These are phyloP conservation scores for Brasilioporus rufonigricans DNA, from an alignment of 768 basidiomycete species.

Conservation along the genomic window DNA sequence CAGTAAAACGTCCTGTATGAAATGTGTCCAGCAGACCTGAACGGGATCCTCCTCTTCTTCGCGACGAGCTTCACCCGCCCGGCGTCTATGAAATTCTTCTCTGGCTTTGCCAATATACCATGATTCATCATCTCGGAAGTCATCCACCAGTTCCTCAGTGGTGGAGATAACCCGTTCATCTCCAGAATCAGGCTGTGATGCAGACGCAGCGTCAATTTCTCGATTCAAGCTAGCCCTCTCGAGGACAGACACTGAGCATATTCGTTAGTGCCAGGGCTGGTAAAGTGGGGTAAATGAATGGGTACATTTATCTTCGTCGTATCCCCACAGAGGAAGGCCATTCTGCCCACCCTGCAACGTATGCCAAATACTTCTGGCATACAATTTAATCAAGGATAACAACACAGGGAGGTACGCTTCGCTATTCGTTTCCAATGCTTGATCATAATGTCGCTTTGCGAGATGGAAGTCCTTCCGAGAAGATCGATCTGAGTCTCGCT, in stretches of 20 bases:
- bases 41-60: slow-evolving; percentile 71
- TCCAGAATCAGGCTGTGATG: neutral
- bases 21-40: slow-evolving; percentile 45
- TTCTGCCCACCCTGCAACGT: slow-evolving; percentile 69
- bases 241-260: slow-evolving; percentile 19
- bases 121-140: slow-evolving; percentile 49
- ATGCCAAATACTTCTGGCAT: slow-evolving; percentile 82
- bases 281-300: neutral
- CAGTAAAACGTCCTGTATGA: neutral
- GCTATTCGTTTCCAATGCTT: slow-evolving; percentile 79
- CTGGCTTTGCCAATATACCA: slow-evolving; percentile 85
- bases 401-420: slow-evolving; percentile 90
- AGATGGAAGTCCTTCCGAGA: slow-evolving; percentile 82
- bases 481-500: neutral
- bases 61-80: slow-evolving; percentile 38
- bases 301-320: slow-evolving; percentile 47
- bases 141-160: slow-evolving; percentile 29
- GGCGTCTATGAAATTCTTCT: slow-evolving; percentile 69
- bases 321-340: slow-evolving; percentile 65
- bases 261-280: slow-evolving; percentile 6
- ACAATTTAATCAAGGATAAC: slow-evolving; percentile 78
- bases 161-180: slow-evolving; percentile 8
- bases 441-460: slow-evolving; percentile 94
- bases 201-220: slow-evolving; percentile 26
- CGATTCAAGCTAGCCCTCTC: slow-evolving; percentile 21